phyloP scores from a whole-genome alignment of 352 stramenopile genomes.

The Globisporangium cylindrosporum region DNA sequence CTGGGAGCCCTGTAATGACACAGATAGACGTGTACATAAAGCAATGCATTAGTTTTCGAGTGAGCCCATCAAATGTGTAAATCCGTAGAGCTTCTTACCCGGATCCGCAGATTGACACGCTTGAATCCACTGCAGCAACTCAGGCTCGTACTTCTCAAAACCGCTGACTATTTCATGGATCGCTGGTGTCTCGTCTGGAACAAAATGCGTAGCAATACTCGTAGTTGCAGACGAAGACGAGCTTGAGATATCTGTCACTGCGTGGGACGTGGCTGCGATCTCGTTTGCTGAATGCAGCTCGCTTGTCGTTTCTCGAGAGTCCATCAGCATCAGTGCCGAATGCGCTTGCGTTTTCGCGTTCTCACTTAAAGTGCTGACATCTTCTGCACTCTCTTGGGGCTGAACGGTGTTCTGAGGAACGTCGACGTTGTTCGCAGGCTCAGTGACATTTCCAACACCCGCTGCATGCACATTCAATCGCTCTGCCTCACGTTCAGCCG shows the following conservation, averaged over 20 bases:
- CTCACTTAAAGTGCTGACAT: neutral
- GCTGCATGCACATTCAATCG: neutral
- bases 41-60: neutral
- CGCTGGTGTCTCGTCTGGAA: neutral
- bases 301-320: neutral
- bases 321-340: neutral
- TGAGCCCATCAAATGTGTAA: neutral
- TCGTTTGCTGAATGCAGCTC: neutral
- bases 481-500: neutral
- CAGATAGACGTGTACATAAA: neutral
- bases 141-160: constrained; percentile 43
- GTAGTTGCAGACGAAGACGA: neutral
- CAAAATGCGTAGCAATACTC: neutral
- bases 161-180: constrained; percentile 1
- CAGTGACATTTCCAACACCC: neutral
- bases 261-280: neutral
- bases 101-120: constrained; percentile 31
- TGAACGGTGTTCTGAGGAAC: neutral
- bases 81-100: neutral
- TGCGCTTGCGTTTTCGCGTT: neutral
- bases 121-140: constrained; percentile 52
- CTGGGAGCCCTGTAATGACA: constrained; percentile 12
- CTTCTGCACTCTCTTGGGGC: neutral
- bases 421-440: neutral
- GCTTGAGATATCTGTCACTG: neutral